Evolutionary conservation across 2,329 filamentous ascomycete genomes (phyloP).

Genomic region (Xylariales sp.): DNA sequence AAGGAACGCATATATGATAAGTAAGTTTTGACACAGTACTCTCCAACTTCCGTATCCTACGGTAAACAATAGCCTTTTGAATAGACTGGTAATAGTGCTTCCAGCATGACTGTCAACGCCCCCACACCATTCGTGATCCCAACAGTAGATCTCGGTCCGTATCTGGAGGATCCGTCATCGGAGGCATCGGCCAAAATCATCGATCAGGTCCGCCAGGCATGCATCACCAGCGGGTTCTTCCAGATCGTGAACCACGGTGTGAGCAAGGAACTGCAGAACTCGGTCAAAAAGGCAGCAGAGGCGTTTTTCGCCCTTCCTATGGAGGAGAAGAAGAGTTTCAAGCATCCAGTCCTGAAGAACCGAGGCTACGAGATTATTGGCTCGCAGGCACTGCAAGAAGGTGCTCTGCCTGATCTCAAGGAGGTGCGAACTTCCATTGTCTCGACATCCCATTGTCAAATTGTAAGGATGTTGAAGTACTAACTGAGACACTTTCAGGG

Average conservation of each 20-base stretch:
- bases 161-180: slow-evolving; percentile 22
- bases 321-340: slow-evolving; percentile 37
- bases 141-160: slow-evolving; percentile 27
- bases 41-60: no score
- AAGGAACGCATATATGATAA: no score
- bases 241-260: slow-evolving; percentile 46
- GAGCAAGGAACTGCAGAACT: slow-evolving; percentile 30
- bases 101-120: slow-evolving; percentile 8
- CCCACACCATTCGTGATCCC: slow-evolving; percentile 20
- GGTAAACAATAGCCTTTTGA: no score
- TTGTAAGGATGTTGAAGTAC: no score
- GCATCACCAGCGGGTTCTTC: slow-evolving; percentile 46
- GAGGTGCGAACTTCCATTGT: slow-evolving; percentile 30
- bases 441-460: no score
- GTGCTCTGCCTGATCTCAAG: slow-evolving; percentile 41
- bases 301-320: slow-evolving; percentile 44
- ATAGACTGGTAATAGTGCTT: no score
- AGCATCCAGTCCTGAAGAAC: slow-evolving; percentile 32
- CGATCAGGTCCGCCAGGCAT: slow-evolving; percentile 24
- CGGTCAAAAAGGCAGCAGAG: slow-evolving; percentile 34
- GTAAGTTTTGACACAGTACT: no score
- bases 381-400: slow-evolving; percentile 39
- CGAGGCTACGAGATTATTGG: slow-evolving; percentile 46
- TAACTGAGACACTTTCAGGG: no score
- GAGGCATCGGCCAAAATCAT: slow-evolving; percentile 20